phyloP scores from a whole-genome alignment of 768 basidiomycete species.

The Hygrophorus russula region DNA sequence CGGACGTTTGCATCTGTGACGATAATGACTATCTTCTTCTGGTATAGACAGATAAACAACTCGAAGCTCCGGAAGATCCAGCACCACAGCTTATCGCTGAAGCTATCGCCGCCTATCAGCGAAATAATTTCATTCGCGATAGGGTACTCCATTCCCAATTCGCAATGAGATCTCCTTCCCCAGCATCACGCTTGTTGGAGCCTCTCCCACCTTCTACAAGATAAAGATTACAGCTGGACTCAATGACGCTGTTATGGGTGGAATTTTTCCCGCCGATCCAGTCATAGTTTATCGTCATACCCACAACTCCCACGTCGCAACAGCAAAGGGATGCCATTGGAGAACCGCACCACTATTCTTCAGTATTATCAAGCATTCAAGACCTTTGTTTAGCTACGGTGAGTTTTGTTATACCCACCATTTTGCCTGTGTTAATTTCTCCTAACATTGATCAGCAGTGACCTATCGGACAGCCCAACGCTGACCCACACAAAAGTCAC shows the following conservation, averaged over 20 bases:
- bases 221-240: constrained; percentile 12
- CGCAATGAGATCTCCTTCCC: neutral
- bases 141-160: constrained; percentile 1
- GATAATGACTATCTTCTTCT: constrained; percentile 3
- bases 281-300: constrained; percentile 10
- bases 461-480: too few relatives aligned
- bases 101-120: constrained; percentile 20
- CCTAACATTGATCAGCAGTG: too few relatives aligned
- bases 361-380: constrained; percentile 9
- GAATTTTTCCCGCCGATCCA: constrained; percentile 5
- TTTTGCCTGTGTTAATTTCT: too few relatives aligned
- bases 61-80: neutral
- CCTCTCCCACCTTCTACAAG: constrained; percentile 16
- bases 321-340: constrained; percentile 13
- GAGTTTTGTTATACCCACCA: too few relatives aligned
- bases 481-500: too few relatives aligned
- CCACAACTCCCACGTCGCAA: constrained; percentile 8
- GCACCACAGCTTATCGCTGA: constrained; percentile 15
- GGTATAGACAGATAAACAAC: constrained; percentile 2
- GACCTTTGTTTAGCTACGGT: constrained; percentile 8
- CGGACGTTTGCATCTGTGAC: constrained; percentile 4
- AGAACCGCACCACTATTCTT: constrained; percentile 9
- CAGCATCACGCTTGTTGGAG: constrained; percentile 11
- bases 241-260: constrained; percentile 8
- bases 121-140: constrained; percentile 13